A percentile compares a stretch with the other conserved stretches of the same genome.
phyloP scores from a whole-genome alignment of 345 rosid genomes.

The Corymbia maculata region DNA sequence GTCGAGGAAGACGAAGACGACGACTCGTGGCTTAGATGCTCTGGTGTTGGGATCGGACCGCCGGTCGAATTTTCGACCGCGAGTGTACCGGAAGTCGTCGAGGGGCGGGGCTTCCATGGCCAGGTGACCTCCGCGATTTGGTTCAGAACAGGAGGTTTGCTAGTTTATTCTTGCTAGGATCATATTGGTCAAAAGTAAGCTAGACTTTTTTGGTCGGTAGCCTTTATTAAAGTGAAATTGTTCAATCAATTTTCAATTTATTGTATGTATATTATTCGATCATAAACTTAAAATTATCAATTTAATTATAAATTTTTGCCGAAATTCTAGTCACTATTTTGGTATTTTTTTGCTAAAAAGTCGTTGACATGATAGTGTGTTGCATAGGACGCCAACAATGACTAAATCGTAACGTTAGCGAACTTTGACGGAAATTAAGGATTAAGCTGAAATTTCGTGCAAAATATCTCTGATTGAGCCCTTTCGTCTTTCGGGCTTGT shows the following conservation, averaged over 20 bases:
- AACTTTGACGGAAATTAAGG: rapidly evolving
- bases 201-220: neutral
- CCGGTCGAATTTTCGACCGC: neutral
- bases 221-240: neutral
- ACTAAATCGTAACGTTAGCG: rapidly evolving
- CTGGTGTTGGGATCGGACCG: neutral
- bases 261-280: neutral
- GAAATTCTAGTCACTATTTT: rapidly evolving
- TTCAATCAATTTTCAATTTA: neutral
- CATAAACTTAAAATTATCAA: rapidly evolving
- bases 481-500: too few species aligned
- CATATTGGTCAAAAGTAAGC: neutral
- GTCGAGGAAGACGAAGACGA: neutral
- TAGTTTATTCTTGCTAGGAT: neutral
- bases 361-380: rapidly evolving
- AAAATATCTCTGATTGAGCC: too few species aligned
- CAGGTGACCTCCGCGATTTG: neutral
- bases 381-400: rapidly evolving
- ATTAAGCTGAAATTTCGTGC: too few species aligned
- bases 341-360: too few species aligned
- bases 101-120: neutral
- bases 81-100: neutral
- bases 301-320: rapidly evolving
- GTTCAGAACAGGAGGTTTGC: neutral
- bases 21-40: neutral